These are phyloP conservation scores for Camellia granthamiana DNA, from an alignment of 148 eudicot genomes.

Conservation along the genomic window DNA sequence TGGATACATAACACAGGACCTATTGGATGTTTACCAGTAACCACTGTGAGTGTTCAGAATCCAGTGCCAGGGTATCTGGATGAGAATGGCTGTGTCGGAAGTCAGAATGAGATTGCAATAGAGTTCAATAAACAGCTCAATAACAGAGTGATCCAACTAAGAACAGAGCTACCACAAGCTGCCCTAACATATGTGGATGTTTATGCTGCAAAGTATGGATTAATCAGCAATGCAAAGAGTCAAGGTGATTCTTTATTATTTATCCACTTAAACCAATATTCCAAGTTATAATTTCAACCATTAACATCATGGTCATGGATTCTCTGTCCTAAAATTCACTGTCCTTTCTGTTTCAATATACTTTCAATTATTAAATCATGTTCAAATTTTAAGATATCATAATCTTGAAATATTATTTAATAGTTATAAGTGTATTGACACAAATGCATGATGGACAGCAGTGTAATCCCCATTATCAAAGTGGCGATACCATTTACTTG, in stretches of 20 bases:
- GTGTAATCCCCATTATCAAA: background rate
- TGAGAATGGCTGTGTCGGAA: conserved; percentile 10
- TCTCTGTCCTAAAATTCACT: too few relatives aligned
- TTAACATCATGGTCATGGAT: background rate
- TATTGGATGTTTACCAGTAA: conserved; percentile 30
- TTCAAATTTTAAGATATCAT: too few relatives aligned
- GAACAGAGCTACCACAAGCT: conserved; percentile 39
- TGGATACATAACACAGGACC: conserved; percentile 42
- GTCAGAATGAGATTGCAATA: background rate
- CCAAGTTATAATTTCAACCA: background rate
- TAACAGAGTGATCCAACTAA: conserved; percentile 35
- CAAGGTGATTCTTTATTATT: conserved; percentile 15
- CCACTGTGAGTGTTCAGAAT: background rate
- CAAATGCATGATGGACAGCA: background rate
- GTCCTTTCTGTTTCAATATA: too few relatives aligned
- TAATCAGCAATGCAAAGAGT: conserved; percentile 35
- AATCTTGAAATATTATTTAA: too few relatives aligned
- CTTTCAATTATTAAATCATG: too few relatives aligned
- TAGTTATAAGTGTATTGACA: too few relatives aligned
- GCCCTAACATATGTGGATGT: conserved; percentile 55
- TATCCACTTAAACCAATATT: background rate
- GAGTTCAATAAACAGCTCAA: conserved; percentile 15
- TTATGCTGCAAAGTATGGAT: conserved; percentile 43
- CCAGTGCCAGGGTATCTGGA: conserved; percentile 4
- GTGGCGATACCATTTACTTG: background rate